These are phyloP conservation scores for Coprinopsis strossmayeri DNA, from an alignment of 768 basidiomycete genomes.

Conservation along the genomic window DNA sequence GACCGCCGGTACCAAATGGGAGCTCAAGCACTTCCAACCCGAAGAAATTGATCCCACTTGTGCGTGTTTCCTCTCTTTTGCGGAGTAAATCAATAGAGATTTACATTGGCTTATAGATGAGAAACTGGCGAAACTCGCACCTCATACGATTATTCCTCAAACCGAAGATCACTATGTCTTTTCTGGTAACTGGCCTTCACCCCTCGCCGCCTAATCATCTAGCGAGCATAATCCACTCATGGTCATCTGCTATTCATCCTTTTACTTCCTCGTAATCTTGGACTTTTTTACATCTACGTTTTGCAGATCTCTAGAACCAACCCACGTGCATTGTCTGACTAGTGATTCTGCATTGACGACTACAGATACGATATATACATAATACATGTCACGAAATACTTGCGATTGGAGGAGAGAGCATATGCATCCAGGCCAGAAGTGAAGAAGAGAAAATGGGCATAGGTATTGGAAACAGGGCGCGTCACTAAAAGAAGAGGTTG, in stretches of 20 bases:
- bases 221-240: background rate
- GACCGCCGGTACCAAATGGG: conserved; percentile 67
- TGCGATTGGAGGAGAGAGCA: too few species aligned
- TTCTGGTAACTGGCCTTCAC: conserved; percentile 49
- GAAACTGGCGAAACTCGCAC: conserved; percentile 52
- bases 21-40: conserved; percentile 69
- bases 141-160: conserved; percentile 54
- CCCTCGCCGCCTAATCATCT: conserved; percentile 4
- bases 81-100: too few species aligned
- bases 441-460: too few species aligned
- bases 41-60: conserved; percentile 68
- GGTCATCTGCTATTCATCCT: background rate
- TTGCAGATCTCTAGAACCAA: too few species aligned
- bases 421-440: too few species aligned
- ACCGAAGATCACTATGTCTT: conserved; percentile 77
- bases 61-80: conserved; percentile 27
- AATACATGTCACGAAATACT: too few species aligned
- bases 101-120: conserved; percentile 42
- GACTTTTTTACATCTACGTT: too few species aligned
- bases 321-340: too few species aligned
- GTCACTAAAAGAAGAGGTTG: too few species aligned
- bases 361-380: too few species aligned
- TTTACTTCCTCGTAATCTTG: background rate
- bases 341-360: too few species aligned
- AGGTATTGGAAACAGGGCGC: too few species aligned